Base-by-base conservation (phyloP, 768 basidiomycete species). In the Mycena filopes region DNA sequence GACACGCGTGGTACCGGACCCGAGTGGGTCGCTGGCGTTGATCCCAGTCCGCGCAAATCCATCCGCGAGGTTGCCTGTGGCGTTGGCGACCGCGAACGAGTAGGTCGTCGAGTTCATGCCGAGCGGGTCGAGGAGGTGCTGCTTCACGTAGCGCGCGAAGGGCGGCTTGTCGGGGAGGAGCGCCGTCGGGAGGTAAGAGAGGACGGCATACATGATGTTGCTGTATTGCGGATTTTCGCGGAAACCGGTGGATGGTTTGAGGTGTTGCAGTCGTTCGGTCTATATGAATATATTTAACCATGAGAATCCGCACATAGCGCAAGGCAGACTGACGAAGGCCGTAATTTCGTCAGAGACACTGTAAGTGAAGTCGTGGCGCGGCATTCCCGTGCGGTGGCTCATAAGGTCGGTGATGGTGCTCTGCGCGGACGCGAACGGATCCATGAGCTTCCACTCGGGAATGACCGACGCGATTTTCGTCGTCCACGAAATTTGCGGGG, bases 311-410 rank as follows among this genome's bases (percentile, higher is more conserved):
- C 10, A 26, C 21, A 6, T 3, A 20, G 28, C 25, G 6, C 6
- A 3, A 28, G 26, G 28, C 3, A 20, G 28, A 41, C 36, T 25
- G 26, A 10, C 3, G 38, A n/a, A 6, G n/a, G 29, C 28, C n/a
- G 4, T n/a, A 21, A n/a, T 45, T 33, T 58, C 46, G 16, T 58
- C 33, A 9, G 12, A 26, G n/a, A 38, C 4, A 28, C 28, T 29
- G 5, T 15, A 70, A 20, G 29, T 38, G 31, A 66, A 62, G n/a
- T 73, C 70, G 41, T 73, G 72, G 15, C 54, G 48, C 26, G 75
- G 72, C 18, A 71, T 20, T 5, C 72, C 74, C 15, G 75, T 73
- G 46, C 73, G 73, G 53, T 76, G 75, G 54, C 69, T 72, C 71
- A 75, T 72, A 7, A 71, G 49, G 43, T 76, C 75, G 25, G 28